Evolutionary conservation across 2,329 filamentous ascomycete genomes (phyloP).

Genomic region (Apiospora marii): DNA sequence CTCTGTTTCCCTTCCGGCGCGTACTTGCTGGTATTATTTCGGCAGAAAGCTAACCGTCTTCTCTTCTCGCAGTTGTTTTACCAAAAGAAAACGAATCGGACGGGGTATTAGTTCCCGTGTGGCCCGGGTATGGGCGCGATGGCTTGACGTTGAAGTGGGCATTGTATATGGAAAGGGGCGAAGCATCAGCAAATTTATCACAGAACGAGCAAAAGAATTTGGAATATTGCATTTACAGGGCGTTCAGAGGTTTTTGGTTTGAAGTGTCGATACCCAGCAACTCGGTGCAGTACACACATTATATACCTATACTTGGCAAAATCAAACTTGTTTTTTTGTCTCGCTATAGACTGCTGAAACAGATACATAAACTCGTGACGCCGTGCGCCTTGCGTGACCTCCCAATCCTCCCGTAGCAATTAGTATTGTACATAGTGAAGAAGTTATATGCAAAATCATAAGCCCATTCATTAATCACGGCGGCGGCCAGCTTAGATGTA

Average conservation of each 20-base stretch:
- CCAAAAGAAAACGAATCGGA: slow-evolving; percentile 72
- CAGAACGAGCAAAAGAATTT: background rate
- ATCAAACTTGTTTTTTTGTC: background rate
- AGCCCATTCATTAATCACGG: slow-evolving; percentile 19
- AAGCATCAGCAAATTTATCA: background rate
- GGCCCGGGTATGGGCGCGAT: slow-evolving; percentile 57
- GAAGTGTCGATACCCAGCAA: slow-evolving; percentile 18
- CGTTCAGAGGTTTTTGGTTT: slow-evolving; percentile 20
- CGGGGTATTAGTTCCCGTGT: slow-evolving; percentile 59
- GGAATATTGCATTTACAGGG: slow-evolving; percentile 22
- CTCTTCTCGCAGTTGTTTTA: slow-evolving; percentile 60
- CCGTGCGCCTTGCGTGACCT: slow-evolving; percentile 14
- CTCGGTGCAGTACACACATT: background rate
- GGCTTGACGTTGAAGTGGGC: background rate
- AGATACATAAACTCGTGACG: slow-evolving; percentile 17
- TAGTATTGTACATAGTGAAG: slow-evolving; percentile 13
- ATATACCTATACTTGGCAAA: background rate
- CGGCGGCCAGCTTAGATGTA: slow-evolving; percentile 74
- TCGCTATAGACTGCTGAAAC: slow-evolving; percentile 16
- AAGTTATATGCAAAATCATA: slow-evolving; percentile 19
- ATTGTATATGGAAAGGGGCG: slow-evolving; percentile 3
- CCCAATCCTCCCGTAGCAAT: background rate
- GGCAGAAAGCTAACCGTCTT: slow-evolving; percentile 37
- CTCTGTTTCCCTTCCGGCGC: background rate
- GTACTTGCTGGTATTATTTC: background rate